phyloP scores from a whole-genome alignment of 257 asterid species.

The Nyctanthes arbortristis region DNA sequence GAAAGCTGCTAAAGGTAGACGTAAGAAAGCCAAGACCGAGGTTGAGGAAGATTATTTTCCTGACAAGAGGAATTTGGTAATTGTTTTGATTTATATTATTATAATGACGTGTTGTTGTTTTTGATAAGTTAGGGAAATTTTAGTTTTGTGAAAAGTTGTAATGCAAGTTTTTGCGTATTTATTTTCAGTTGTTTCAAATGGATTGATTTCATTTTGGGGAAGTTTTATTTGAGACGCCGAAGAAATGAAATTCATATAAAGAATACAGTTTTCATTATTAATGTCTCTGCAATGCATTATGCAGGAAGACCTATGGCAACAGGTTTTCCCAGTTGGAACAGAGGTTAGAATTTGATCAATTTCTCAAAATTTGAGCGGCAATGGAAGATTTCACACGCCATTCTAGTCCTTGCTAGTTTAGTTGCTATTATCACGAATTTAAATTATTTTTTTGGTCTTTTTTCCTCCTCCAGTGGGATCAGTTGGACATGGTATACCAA shows the following conservation, averaged over 20 bases:
- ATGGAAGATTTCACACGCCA: background rate
- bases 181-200: background rate
- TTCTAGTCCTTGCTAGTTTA: background rate
- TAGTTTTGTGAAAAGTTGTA: background rate
- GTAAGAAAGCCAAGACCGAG: slow-evolving; percentile 54
- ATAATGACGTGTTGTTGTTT: background rate
- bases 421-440: background rate
- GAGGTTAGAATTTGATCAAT: slow-evolving; percentile 42
- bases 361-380: slow-evolving; percentile 9
- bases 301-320: slow-evolving; percentile 82
- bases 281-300: slow-evolving; percentile 13
- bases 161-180: background rate
- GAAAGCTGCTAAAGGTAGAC: slow-evolving; percentile 36
- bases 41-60: slow-evolving; percentile 65
- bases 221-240: background rate
- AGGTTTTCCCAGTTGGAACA: slow-evolving; percentile 75
- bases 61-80: slow-evolving; percentile 77
- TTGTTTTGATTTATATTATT: background rate
- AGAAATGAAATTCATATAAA: background rate
- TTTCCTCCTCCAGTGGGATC: slow-evolving; percentile 81
- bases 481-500: slow-evolving; percentile 80
- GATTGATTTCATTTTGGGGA: background rate
- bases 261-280: background rate
- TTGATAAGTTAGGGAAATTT: background rate
- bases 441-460: background rate